Base-by-base conservation (phyloP, 805 yeast genomes). In the Candida taoyuanica region DNA sequence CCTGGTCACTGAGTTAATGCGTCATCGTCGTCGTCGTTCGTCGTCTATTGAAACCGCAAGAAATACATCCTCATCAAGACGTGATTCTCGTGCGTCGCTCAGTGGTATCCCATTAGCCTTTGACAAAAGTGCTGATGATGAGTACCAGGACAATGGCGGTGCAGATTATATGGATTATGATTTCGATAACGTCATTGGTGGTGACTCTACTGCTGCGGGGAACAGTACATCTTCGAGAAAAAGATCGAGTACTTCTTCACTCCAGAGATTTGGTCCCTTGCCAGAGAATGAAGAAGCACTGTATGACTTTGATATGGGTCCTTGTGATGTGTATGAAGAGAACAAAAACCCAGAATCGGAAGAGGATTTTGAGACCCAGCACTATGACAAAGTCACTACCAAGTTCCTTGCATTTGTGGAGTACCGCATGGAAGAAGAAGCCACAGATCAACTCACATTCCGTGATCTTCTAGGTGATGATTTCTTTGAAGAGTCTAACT, bases 11-110 rank as follows among this genome's bases (percentile, higher is more conserved):
- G 47, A 49, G 3, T 29, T 53, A n/a, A 20, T 48, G 32, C 47
- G 7, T 21, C n/a, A n/a, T n/a, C 24, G 54, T 32, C 45, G 52
- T 42, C 52, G 56, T 24, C 39, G 47, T 7, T 35, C 39, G 3
- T 40, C 44, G 5, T 54, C 59, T 0, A 43, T 54, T 27, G 59
- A 55, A 33, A 36, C 43, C 4, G 47, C 44, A 33, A 48, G 59
- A 49, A 49, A 53, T 29, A 30, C 33, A 3, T 53, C 59, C 3
- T 11, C 16, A 3, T 37, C 53, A 11, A 50, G 58, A 46, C 47
- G 56, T 31, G 33, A 45, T 14, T 54, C 59, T 2, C 29, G 59
- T 12, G 48, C 46, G 3, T 50, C 56, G 23, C 37, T 53, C 15
- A 23, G 50, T n/a, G 47, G 50, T 2, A 16, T 53, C 7, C 33